These are phyloP conservation scores for Psidium friedrichsthalianum DNA, from an alignment of 345 rosid genomes.

Conservation along the genomic window DNA sequence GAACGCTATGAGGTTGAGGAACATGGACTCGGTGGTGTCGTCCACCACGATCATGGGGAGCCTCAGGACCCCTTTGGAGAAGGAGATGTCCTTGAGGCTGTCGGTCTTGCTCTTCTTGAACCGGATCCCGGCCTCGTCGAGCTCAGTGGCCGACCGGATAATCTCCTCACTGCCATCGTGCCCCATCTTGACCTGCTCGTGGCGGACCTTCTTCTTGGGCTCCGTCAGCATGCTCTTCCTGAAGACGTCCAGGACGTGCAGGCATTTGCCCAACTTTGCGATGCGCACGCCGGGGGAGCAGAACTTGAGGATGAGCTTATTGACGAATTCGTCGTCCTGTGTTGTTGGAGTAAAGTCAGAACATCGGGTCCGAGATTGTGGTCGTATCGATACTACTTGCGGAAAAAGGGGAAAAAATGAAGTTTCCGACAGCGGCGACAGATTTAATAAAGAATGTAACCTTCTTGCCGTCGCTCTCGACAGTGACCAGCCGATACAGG, in stretches of 20 bases:
- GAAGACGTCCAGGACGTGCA: constrained; percentile 5
- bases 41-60: neutral
- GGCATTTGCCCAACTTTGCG: neutral
- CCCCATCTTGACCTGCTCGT: neutral
- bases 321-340: neutral
- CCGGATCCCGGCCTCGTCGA: neutral
- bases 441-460: neutral
- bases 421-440: neutral
- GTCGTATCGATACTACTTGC: neutral
- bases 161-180: neutral
- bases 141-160: neutral
- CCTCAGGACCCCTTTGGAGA: neutral
- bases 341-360: neutral
- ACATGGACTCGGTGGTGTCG: constrained; percentile 2
- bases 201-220: neutral
- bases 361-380: neutral
- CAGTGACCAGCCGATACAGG: neutral
- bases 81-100: constrained; percentile 7
- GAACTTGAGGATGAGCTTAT: constrained; percentile 3
- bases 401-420: neutral
- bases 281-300: neutral
- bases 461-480: neutral
- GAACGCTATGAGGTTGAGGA: constrained; percentile 12
- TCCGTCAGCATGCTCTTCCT: neutral
- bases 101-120: neutral